phyloP scores from a whole-genome alignment of 768 basidiomycete genomes.

The Boletus tylopilopsis region DNA sequence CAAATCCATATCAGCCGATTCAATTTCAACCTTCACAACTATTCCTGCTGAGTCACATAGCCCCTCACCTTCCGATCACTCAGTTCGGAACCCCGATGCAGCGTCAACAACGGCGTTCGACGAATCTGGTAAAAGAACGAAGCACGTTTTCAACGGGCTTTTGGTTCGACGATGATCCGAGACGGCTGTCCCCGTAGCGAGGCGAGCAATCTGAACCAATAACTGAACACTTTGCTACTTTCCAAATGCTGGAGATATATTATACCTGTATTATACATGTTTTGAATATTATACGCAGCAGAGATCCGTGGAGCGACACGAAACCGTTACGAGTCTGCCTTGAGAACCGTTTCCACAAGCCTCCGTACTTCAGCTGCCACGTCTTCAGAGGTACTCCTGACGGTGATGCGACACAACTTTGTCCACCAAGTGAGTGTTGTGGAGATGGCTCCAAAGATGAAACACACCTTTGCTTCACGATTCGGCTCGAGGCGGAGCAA shows the following conservation, averaged over 20 bases:
- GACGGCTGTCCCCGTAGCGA: not conserved
- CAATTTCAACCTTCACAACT: conserved; percentile 36
- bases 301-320: not conserved
- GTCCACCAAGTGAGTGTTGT: not conserved
- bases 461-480: conserved; percentile 83
- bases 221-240: not conserved
- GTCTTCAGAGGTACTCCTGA: conserved; percentile 92
- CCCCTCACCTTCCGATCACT: conserved; percentile 6
- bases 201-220: not conserved
- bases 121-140: conserved; percentile 31
- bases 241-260: conserved; percentile 12
- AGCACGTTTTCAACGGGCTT: conserved; percentile 40
- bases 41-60: conserved; percentile 8
- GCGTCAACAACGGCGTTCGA: conserved; percentile 7
- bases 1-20: conserved; percentile 57
- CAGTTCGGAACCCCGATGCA: conserved; percentile 1
- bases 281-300: conserved; percentile 9
- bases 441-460: not conserved
- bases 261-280: conserved; percentile 26
- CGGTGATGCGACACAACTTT: conserved; percentile 88
- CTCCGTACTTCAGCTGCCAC: conserved; percentile 73
- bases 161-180: conserved; percentile 34
- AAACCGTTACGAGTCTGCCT: conserved; percentile 18
- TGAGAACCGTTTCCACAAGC: conserved; percentile 40
- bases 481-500: conserved; percentile 92